Base-by-base conservation (phyloP, 371 early-diverging fungal genomes). In the Circinella umbellata region DNA sequence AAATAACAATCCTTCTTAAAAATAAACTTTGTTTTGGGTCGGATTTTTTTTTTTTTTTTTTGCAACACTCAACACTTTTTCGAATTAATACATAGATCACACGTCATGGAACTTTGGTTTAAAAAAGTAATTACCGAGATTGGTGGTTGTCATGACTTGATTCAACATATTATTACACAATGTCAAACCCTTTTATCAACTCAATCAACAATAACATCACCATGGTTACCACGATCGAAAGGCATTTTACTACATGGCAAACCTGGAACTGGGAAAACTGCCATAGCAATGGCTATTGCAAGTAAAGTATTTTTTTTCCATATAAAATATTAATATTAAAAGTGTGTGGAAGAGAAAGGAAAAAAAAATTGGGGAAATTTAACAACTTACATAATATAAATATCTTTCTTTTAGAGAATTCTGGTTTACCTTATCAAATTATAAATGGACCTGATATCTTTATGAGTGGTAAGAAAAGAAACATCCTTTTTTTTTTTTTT, bases 361-460 rank as follows among this genome's bases (percentile, higher is more conserved):
- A 37, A n/a, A 17, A 42, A 39, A 7, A 54, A 57, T 36, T 35
- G 36, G n/a, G 37, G 10, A 14, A 6, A 63, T 27, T 27, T 1
- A 27, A 27, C 27, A 27, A 51, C 4, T 42, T 49, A 11, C 4
- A 6, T 55, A n/a, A n/a, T n/a, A n/a, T n/a, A n/a, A n/a, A 4
- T 10, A 53, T 53, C 46, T 13, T 42, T 55, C 27, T 0, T 10
- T 55, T 70, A 71, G 82, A 79, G 54, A 64, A 73, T 63, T 86
- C 90, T 5, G 82, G 80, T 14, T 64, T 91, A 20, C 87, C 88
- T 9, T 91, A 82, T 65, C 77, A 78, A 17, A 48, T 87, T 34
- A 67, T 93, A 47, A 90, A 89, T 68, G 88, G 91, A 60, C 87
- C 93, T 13, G 92, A 94, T 69, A 75, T 94, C 9, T 94, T 92